Evolutionary conservation across 2,329 filamentous ascomycete genomes (phyloP).

Genomic region (Ceratocystis papillata): DNA sequence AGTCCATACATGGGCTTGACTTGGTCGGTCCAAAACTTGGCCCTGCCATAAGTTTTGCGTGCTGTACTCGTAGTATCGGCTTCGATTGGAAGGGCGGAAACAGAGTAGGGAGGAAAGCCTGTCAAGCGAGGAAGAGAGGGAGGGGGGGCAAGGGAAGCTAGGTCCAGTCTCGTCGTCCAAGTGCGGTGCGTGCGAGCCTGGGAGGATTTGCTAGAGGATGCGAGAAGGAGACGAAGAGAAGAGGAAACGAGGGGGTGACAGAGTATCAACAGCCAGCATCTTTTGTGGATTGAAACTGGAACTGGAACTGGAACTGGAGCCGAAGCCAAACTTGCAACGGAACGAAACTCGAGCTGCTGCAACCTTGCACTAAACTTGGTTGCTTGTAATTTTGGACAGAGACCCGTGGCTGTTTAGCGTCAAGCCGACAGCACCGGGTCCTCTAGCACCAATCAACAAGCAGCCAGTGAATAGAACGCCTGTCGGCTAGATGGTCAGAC

Average conservation of each 20-base stretch:
- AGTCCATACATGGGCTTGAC: background rate
- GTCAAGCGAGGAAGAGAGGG: background rate
- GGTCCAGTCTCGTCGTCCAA: background rate
- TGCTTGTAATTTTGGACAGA: background rate
- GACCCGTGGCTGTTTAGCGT: background rate
- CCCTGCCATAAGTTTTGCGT: background rate
- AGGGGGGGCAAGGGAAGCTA: background rate
- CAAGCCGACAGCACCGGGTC: background rate
- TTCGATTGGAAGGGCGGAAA: background rate
- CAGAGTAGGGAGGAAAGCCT: background rate
- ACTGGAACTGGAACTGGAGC: background rate
- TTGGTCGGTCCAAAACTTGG: background rate
- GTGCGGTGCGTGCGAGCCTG: background rate
- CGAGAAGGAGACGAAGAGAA: background rate
- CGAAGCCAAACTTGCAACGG: slow-evolving; percentile 4
- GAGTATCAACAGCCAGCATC: background rate
- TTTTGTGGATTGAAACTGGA: slow-evolving; percentile 1
- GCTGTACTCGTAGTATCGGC: background rate
- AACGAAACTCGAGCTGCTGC: slow-evolving; percentile 8
- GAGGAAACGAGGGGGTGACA: background rate
- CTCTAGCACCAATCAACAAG: background rate
- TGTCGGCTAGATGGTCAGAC: too few species aligned
- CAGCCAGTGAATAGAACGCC: too few species aligned
- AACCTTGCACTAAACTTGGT: background rate
- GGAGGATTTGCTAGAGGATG: background rate